Evolutionary conservation across 2,329 filamentous ascomycete species (phyloP), one percentile per base, ranked within the genome.

Genomic region (Hypoxylon sp.): DNA sequence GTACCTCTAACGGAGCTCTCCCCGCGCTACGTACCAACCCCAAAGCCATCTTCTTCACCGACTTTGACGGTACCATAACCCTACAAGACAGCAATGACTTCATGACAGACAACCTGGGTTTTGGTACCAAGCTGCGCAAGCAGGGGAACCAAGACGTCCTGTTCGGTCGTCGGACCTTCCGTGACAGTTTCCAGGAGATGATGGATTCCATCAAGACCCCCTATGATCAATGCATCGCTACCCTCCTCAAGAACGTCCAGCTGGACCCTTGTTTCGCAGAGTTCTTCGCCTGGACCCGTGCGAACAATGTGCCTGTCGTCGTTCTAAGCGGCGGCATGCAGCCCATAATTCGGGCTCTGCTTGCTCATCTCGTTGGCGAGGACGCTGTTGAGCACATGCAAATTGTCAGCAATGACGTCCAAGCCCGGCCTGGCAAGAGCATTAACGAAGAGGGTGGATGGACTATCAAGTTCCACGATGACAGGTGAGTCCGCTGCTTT

Each of bases 41-140:
- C 56, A 92, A 93, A 82, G 92, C 93, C 84, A 94, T 99, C 85
- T 98, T 99, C 88, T 98, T 98, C 85, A 97, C 94, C 74, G 96
- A 99, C 83, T 98, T 98, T 79, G 96, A 99, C 82, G 96, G 96
- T 76, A 98, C 94, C 59, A 95, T 98, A 79, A 98, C 95, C 53
- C 86, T 85, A 61, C 84, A 87, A 75, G 89, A 91, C 81, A 87
- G 84, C 78, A 91, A 90, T 78, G 88, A 89, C 81, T 88, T 81
- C 80, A 84, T 95, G 89, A 98, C 94, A 64, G 96, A 98, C 84
- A 96, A 93, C 81, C 87, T 98, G 68, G 96, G 96, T 69, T 97
- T 91, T 78, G 96, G 96, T 55, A 77, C 81, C 29, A 89, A 87
- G 69, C 87, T 89, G 73, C 93, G 96, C 70, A 86, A 87, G 62